Evolutionary conservation across 2,329 filamentous ascomycete genomes (phyloP), one percentile per base, ranked within the genome.

Genomic region (Aspergillus quadricinctus): DNA sequence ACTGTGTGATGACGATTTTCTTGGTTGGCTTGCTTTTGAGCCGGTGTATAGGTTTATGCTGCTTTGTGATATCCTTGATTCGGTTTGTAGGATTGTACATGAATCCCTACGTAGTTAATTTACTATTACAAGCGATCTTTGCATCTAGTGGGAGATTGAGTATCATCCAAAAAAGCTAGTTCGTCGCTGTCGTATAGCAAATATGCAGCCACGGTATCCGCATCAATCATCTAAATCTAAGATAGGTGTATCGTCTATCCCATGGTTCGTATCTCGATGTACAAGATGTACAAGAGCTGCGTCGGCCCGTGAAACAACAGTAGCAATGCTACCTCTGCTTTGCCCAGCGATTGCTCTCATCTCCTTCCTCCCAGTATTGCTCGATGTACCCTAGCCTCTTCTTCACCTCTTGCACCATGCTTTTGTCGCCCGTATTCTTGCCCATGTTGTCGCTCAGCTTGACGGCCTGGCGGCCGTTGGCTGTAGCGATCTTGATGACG

Each of bases 401-500:
- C 82, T 99, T 99, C 60, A 97, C 92, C 63, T 87, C 84, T 55
- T 86, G 80, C 0, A 99, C 89, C 1, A 88, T 90, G 21, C 81
- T 81, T 66, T 86, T 84, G 69, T 97, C 88, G 7, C 94, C 94
- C 0, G 92, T 97, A 69, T 99, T 99, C 81, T 99, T 99, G 48
- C 92, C 85, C 62, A 88, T 82, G 69, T 97, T 97, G 72, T 93
- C 88, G 61, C 86, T 97, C 64, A 99, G 90, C 80, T 99, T 99
- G 69, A 99, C 86, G 2, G 94, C 92, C 0, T 88, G 84, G 49
- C 87, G 84, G 5, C 92, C 92, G 14, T 80, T 84, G 0, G 92
- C 94, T 9, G 90, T 92, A 60, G 90, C 90, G 58, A 99, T 82
- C 77, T 99, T 99, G 77, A 99, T 97, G 64, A 99, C 94, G 66